Conservation (phyloP, 179 eudicot genomes). For the Amaranthus tricolor region DNA sequence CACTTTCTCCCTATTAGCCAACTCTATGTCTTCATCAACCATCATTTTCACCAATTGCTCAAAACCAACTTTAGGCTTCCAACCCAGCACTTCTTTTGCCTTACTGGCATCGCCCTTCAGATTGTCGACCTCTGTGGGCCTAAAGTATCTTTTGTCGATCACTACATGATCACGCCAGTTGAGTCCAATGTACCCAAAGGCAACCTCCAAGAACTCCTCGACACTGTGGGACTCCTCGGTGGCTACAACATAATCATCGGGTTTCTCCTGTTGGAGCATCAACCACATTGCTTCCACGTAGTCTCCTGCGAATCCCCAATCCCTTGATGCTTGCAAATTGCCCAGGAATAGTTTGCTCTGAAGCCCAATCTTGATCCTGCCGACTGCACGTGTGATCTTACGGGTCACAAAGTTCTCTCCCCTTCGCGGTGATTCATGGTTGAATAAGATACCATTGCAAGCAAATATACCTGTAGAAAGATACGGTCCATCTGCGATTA, state of each 20-base stretch:
- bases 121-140: slow-evolving; percentile 96
- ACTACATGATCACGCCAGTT: slow-evolving; percentile 89
- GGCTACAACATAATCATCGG: slow-evolving; percentile 90
- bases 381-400: slow-evolving; percentile 92
- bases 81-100: slow-evolving; percentile 74
- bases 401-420: slow-evolving; percentile 98
- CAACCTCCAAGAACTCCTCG: slow-evolving; percentile 80
- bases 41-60: slow-evolving; percentile 97
- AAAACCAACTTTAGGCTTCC: slow-evolving; percentile 90
- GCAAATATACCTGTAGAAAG: slow-evolving; percentile 56
- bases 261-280: slow-evolving; percentile 98
- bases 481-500: not conserved
- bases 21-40: slow-evolving; percentile 87
- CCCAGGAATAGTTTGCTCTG: slow-evolving; percentile 90
- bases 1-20: slow-evolving; percentile 92
- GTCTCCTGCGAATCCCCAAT: slow-evolving; percentile 99
- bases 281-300: slow-evolving; percentile 99
- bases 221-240: slow-evolving; percentile 94
- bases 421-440: slow-evolving; percentile 89
- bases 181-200: slow-evolving; percentile 81
- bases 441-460: slow-evolving; percentile 89
- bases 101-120: slow-evolving; percentile 82
- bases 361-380: slow-evolving; percentile 82
- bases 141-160: slow-evolving; percentile 82
- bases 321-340: slow-evolving; percentile 80